Base-by-base conservation (phyloP, 805 yeast species). In the Lipomyces yamanashiensis region DNA sequence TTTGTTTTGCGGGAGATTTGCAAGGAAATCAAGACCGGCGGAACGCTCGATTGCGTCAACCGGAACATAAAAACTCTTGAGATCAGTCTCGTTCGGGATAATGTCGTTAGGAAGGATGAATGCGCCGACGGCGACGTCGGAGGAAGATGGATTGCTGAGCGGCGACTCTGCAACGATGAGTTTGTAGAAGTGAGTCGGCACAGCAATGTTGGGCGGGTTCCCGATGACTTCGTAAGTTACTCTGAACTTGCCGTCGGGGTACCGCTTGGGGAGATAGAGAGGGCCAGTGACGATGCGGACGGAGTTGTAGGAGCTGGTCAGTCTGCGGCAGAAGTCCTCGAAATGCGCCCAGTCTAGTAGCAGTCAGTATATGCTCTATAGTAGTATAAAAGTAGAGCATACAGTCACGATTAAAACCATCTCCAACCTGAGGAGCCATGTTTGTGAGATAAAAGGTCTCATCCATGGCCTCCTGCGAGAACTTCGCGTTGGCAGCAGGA, bases 401-500 rank as follows among this genome's bases (percentile, higher is more conserved):
- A 68, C 70, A 89, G 74, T 95, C 98, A 71, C 99, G 82, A 77
- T 95, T 95, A 79, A 95, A 95, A 0, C 99, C 99, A 5, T 88
- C 96, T 2, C 99, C 99, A 2, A 95, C 97, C 75, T 95, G 99
- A 0, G 99, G 99, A 7, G 96, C 85, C 82, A 95, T 93, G 76
- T 95, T 95, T 6, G 96, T 87, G 71, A 95, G 79, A 67, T 80
- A 85, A 73, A 95, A 95, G 0, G 99, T 95, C 75, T 93, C 96
- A 76, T 95, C 88, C 98, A 95, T 93, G 19, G 98, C 98, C 19
- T 74, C 70, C 76, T 95, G 99, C 39, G 86, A 85, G 77, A 85
- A 95, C 74, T 90, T 92, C 33, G 98, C 98, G 75, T 95, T 89
- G 0, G 98, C 98, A 5, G 99, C 99, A 2, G 99, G 98, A 0